Evolutionary conservation across 441 rosid species (phyloP), one percentile per base, ranked within the genome.

Genomic region (Gossypium trilobum): DNA sequence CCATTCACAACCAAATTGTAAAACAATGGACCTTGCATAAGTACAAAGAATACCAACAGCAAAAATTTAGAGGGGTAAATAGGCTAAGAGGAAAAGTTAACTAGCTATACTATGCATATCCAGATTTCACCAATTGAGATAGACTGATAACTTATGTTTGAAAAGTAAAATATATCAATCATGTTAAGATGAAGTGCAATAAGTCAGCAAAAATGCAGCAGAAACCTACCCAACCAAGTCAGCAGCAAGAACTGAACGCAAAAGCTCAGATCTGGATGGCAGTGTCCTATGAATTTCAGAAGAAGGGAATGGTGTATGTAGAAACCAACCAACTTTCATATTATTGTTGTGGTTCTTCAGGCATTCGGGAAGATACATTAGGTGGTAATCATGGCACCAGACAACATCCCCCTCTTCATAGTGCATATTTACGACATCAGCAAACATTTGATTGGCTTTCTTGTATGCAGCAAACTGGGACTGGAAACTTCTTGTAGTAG

Each of bases 311-410:
- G 98, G 99, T 36, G 99, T 93, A 75, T 95, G 99, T 76, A 95
- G 99, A 85, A 95, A 95, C 99, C 99, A 95, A 60, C 99, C 99
- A 79, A 95, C 99, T 87, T 95, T 95, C 98, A 93, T 95, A 16
- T 81, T 75, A 65, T 72, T 85, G 75, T 95, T 91, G 74, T 88
- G 69, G 4, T 91, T 92, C 83, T 95, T 95, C 0, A 95, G 84
- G 84, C 94, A 95, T 79, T 90, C 86, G 3, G 99, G 99, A 71
- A 95, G 99, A 82, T 83, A 95, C 99, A 95, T 95, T 59, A 95
- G 90, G 80, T 95, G 98, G 68, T 95, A 95, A 77, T 95, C 99
- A 80, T 95, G 99, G 85, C 99, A 95, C 99, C 99, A 95, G 33
- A 95, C 99, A 68, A 95, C 97, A 83, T 93, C 99, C 74, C 98